Base-by-base conservation (phyloP, 345 rosid species). In the Geranium rotundifolium region DNA sequence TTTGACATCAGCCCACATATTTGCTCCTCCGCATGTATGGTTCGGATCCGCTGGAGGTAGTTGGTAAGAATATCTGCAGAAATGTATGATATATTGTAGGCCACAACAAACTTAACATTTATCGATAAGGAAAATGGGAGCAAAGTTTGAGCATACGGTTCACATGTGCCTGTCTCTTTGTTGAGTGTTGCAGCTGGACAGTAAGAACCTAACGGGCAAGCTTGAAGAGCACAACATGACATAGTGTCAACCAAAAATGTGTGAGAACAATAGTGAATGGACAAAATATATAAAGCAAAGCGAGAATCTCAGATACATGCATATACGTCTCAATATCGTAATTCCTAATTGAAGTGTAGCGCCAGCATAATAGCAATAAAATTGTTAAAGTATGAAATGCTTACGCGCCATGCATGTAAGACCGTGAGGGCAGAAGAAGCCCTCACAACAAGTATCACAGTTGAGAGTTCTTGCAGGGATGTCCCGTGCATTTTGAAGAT, bases 391-490 rank as follows among this genome's bases (percentile, higher is more conserved):
- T 23, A 56, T 56, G 7, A 60, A 46, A 67, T 55, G 58, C 96
- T 84, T 78, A 93, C 96, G 95, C 41, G 90, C 88, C 99, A 93
- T 93, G 84, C 97, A 90, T 5, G 99, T 88, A 68, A 93, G 79
- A 29, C 96, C 97, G 56, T 75, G 80, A 19, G 99, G 99, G 30
- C 96, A 90, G 85, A 93, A 85, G 77, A 93, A 90, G 0, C 97
- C 99, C 73, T 77, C 90, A 46, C 99, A 93, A 69, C 97, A 93
- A 61, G 85, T n/a, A 69, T 81, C 74, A 71, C 97, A 93, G 67
- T 59, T 65, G 17, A 7, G 56, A 65, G 77, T 87, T 76, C 99
- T 81, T 59, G 73, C 63, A 31, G 99, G 99, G 69, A 86, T 75
- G 1, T 63, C 67, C 41, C 0, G 69, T 19, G 87, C 87, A 69